phyloP scores from a whole-genome alignment of 1,284 basidiomycete genomes.

The Puccinia sorghi region DNA sequence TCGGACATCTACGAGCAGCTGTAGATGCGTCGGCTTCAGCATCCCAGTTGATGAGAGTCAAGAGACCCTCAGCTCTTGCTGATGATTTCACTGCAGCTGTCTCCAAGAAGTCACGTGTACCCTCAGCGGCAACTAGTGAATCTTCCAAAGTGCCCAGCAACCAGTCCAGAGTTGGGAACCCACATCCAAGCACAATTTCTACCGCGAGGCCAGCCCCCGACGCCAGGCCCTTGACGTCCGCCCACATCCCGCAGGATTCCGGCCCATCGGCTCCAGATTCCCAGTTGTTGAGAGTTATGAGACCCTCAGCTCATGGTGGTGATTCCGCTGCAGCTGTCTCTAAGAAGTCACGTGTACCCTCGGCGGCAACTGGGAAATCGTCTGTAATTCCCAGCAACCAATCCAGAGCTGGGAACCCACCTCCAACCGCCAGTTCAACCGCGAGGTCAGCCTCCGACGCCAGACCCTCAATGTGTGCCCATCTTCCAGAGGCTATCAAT shows the following conservation, averaged over 20 bases:
- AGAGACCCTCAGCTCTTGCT: constrained; percentile 5
- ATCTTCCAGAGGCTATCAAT: neutral
- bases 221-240: neutral
- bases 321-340: neutral
- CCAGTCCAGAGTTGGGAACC: neutral
- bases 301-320: neutral
- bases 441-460: constrained; percentile 5
- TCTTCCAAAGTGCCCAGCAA: neutral
- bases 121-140: neutral
- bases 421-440: neutral
- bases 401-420: neutral
- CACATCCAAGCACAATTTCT: neutral
- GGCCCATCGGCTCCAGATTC: neutral
- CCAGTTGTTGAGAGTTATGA: neutral
- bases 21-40: neutral
- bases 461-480: neutral
- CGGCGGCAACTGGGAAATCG: neutral
- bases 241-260: neutral
- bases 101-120: constrained; percentile 14
- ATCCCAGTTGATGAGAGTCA: neutral
- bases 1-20: neutral
- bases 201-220: neutral
- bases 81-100: neutral
- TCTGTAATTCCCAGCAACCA: neutral
- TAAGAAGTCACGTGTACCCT: constrained; percentile 5